Evolutionary conservation across 345 rosid species (phyloP), one percentile per base, ranked within the genome.

Genomic region (Gossypium bickii): DNA sequence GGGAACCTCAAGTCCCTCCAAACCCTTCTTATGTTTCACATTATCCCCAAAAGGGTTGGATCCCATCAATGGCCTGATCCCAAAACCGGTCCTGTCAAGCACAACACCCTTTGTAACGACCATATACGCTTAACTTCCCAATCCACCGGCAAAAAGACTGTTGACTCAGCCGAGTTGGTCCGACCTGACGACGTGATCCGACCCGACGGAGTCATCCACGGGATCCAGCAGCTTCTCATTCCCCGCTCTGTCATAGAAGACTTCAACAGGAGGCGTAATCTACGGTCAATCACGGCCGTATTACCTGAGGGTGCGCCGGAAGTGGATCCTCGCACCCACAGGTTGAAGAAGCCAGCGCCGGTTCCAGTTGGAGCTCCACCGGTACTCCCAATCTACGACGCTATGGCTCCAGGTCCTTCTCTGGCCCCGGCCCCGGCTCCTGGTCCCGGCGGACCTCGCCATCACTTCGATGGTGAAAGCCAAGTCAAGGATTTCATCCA

Each of bases 391-490:
- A 70, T 94, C 47, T 91, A 78, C 81, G 93, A 93, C 45, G 99
- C 99, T 7, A 78, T 95, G 94, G 97, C 98, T 29, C 97, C 99
- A 4, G 97, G 98, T 25, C 99, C 99, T 0, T 89, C 97, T 0
- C 89, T 91, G 0, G 97, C 99, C 49, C 98, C 98, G 1, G 99
- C 97, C 0, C 97, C 99, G 15, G 99, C 97, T 0, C 98, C 98
- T 0, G 98, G 98, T 1, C 98, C 98, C 0, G 98, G 98, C 0
- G 98, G 98, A 10, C 89, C 95, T 3, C 92, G 74, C 63, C 86
- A 83, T n/a, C 97, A 92, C 76, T 94, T 94, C 80, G 85, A 95
- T 73, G 99, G 98, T 1, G 91, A 88, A 80, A 82, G 85, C 75
- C 99, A 93, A 80, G 97, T 95, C 41, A 95, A 89, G 76, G 97